phyloP scores from a whole-genome alignment of 352 stramenopile species.

The Pythium rhizo-oryzae region DNA sequence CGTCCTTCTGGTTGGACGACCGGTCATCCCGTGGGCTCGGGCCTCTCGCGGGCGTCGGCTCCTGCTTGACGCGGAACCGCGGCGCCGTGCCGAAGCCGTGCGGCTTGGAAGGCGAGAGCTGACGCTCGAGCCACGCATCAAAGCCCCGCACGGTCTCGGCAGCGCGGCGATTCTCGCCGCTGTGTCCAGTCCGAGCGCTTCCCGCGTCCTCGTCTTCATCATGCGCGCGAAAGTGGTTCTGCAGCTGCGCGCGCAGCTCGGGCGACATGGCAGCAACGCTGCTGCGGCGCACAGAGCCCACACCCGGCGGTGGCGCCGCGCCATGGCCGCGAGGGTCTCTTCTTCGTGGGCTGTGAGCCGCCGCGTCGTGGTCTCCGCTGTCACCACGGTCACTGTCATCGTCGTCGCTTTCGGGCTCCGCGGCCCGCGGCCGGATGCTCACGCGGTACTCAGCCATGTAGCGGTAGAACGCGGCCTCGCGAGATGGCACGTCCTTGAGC shows the following conservation, averaged over 20 bases:
- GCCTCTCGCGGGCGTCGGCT: too few relatives aligned
- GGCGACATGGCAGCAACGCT: slow-evolving; percentile 11
- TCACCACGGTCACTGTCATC: slow-evolving; percentile 5
- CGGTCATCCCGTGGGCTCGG: background rate
- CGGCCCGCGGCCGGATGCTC: slow-evolving; percentile 25
- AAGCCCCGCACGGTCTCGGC: slow-evolving; percentile 38
- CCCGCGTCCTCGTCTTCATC: slow-evolving; percentile 8
- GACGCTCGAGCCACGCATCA: slow-evolving; percentile 40
- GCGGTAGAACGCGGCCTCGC: slow-evolving; percentile 48
- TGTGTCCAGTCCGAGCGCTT: background rate
- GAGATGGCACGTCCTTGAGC: slow-evolving; percentile 46
- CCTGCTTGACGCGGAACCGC: slow-evolving; percentile 1
- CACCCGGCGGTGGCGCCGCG: too few relatives aligned
- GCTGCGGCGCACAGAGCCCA: background rate
- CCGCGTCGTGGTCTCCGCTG: background rate
- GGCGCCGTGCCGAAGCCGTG: slow-evolving; percentile 12
- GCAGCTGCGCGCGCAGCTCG: slow-evolving; percentile 7
- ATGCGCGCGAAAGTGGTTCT: slow-evolving; percentile 1
- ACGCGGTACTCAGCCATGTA: slow-evolving; percentile 70
- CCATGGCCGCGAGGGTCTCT: background rate
- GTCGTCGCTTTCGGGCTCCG: background rate
- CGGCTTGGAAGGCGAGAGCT: slow-evolving; percentile 24
- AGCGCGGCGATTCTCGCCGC: background rate
- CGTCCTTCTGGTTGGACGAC: slow-evolving; percentile 5
- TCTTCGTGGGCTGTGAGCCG: background rate